Base-by-base conservation (phyloP, 495 filamentous ascomycete species). In the Neurospora sublineolata region DNA sequence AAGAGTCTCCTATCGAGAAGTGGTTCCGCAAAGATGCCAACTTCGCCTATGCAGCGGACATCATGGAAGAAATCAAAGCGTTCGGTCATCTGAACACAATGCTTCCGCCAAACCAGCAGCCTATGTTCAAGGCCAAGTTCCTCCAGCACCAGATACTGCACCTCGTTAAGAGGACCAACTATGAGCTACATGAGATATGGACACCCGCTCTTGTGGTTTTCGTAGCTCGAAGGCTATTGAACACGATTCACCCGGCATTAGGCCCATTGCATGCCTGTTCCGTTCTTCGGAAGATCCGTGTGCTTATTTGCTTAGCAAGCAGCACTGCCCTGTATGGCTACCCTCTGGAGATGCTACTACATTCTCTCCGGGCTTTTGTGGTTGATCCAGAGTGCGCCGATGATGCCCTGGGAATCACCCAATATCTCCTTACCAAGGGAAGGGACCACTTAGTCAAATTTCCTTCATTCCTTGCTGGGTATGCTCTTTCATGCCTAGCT, bases 331-430 rank as follows among this genome's bases (percentile, higher is more conserved):
- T 91, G 46, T 80, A 87, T 68, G 90, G 90, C 1, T 98, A 97
- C 80, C 91, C 93, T 7, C 80, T 98, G n/a, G 93, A 98, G 77
- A 96, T 97, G 93, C 82, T 94, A 1, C 83, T 98, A 33, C 91
- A 93, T 75, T 88, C 92, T 4, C 84, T 98, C 46, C 85, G 90
- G 20, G 89, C 90, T 2, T 97, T 92, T 73, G 84, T 97, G 23
- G 87, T 88, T 1, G 92, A 97, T 75, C 82, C 88, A 3, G 88
- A 94, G 76, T 98, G 94, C 79, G 91, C 94, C n/a, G 92, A 97
- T 74, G 95, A 99, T 82, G 89, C 92, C 6, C 81, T 98, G 39
- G 94, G 93, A 0, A 86, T 99, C 39, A 85, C 92, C 52, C 93
- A 93, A 82, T 97, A 97, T 77, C 85, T 99, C 3, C 80, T 98